Evolutionary conservation across 257 asterid genomes (phyloP), one percentile per base, ranked within the genome.

Genomic region (Przewalskia tangutica): DNA sequence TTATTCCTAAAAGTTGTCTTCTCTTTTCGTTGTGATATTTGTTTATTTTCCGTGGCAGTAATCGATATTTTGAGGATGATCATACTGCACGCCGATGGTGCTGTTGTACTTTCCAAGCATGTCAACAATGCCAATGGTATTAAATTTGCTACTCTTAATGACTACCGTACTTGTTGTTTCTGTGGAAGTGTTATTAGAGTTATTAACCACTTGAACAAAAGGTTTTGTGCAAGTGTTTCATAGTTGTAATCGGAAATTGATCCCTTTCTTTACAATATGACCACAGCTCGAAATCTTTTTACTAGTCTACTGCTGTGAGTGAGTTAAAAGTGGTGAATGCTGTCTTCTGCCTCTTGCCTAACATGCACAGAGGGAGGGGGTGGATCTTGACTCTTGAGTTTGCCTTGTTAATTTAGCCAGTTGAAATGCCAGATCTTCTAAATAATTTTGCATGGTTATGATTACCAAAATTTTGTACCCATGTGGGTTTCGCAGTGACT

Each of bases 51-150:
- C 27, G 10, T 60, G 77, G 85, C 95, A 96, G 99, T 91, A 85
- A 77, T 93, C 81, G 99, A 96, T 92, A 84, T 96, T 82, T 53
- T 89, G 86, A 91, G 99, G 90, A 93, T 94, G 97, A 82, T 92
- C 66, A 87, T 90, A 81, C 89, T 94, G 79, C 99, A 96, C 76
- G 98, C 97, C 4, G 95, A 89, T 84, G 98, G 99, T 80, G 97
- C 90, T 17, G 81, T 66, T 75, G 82, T 63, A 88, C 92, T 96
- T 81, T 86, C 84, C 84, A 90, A 90, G 83, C 84, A 86, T 34
- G 81, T 84, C 81, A 87, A 88, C 86, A 86, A 68, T 77, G 90
- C 82, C 76, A 76, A 89, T 32, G 98, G 99, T 94, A 92, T 63
- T 50, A 68, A 67, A 67, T 77, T 59, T 59, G 14, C 73, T 18